A percentile compares a stretch with the other conserved stretches of the same genome.
Evolutionary conservation across 2,329 filamentous ascomycete species (phyloP).

Genomic region (Macrophomina phaseolina): DNA sequence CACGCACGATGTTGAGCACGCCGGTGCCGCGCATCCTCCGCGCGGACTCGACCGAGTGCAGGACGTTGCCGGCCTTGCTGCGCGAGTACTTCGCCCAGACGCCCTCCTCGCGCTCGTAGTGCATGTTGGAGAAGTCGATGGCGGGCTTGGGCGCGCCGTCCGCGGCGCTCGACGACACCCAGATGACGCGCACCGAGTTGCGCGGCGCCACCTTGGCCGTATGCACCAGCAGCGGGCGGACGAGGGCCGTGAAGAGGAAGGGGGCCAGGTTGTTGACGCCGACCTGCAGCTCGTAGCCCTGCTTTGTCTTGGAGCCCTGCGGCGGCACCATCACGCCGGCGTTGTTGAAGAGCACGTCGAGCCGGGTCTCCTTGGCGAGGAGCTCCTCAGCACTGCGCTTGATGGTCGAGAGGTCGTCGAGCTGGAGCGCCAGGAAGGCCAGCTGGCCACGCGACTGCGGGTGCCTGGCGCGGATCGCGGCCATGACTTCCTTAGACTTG

Average conservation of each 20-base stretch:
- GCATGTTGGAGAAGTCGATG: conserved; percentile 24
- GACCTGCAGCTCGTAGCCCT: conserved; percentile 41
- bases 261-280: conserved; percentile 50
- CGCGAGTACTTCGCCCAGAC: conserved; percentile 32
- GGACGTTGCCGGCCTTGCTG: conserved; percentile 37
- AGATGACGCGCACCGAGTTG: conserved; percentile 45
- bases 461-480: conserved; percentile 44
- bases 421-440: conserved; percentile 42
- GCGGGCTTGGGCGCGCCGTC: neutral
- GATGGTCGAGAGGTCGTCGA: conserved; percentile 51
- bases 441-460: conserved; percentile 40
- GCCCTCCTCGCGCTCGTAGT: conserved; percentile 6
- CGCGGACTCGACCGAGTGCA: conserved; percentile 35
- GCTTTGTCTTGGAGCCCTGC: conserved; percentile 32
- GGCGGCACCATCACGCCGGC: conserved; percentile 43
- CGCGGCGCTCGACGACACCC: conserved; percentile 34
- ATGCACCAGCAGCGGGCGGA: conserved; percentile 42
- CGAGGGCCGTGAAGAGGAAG: conserved; percentile 47
- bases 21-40: conserved; percentile 31
- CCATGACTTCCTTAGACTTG: conserved; percentile 54
- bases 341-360: conserved; percentile 51
- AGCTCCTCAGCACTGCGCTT: conserved; percentile 47
- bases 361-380: conserved; percentile 42
- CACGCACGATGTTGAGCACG: conserved; percentile 29
- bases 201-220: conserved; percentile 36